phyloP scores from a whole-genome alignment of 2,329 filamentous ascomycete species.

The Penicillium sp. region DNA sequence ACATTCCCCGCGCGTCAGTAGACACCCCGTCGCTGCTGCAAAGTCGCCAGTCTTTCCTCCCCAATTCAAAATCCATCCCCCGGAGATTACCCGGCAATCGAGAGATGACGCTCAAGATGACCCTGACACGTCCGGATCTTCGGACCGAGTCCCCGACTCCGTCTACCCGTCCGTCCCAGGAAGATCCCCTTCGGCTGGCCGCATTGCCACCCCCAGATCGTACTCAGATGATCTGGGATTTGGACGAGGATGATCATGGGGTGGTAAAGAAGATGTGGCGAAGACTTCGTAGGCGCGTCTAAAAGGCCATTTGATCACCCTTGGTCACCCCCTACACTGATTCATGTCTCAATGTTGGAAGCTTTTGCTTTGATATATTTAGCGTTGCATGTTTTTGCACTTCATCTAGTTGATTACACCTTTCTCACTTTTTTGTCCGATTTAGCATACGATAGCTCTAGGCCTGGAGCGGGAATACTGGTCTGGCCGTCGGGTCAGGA shows the following conservation, averaged over 20 bases:
- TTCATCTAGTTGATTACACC: no score
- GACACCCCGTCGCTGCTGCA: constrained; percentile 13
- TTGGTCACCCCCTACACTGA: no score
- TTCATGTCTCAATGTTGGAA: no score
- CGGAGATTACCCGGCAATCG: constrained; percentile 56
- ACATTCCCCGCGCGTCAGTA: constrained; percentile 8
- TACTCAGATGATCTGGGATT: constrained; percentile 39
- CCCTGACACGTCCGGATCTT: constrained; percentile 81
- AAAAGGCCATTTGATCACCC: background rate
- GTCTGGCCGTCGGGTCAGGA: no score
- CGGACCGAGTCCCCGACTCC: constrained; percentile 41
- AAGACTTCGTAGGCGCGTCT: constrained; percentile 31
- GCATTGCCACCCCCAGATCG: constrained; percentile 45
- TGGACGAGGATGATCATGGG: constrained; percentile 34
- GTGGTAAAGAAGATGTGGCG: constrained; percentile 42
- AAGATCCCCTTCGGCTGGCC: constrained; percentile 52
- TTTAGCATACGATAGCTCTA: no score
- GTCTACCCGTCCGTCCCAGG: constrained; percentile 53
- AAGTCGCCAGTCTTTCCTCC: constrained; percentile 16
- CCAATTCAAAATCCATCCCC: constrained; percentile 35
- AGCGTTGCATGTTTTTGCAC: no score
- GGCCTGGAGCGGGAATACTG: no score
- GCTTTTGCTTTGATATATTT: no score
- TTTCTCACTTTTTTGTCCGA: no score
- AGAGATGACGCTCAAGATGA: constrained; percentile 97